phyloP scores from a whole-genome alignment of 1,284 basidiomycete genomes.

The Stereum hirsutum region DNA sequence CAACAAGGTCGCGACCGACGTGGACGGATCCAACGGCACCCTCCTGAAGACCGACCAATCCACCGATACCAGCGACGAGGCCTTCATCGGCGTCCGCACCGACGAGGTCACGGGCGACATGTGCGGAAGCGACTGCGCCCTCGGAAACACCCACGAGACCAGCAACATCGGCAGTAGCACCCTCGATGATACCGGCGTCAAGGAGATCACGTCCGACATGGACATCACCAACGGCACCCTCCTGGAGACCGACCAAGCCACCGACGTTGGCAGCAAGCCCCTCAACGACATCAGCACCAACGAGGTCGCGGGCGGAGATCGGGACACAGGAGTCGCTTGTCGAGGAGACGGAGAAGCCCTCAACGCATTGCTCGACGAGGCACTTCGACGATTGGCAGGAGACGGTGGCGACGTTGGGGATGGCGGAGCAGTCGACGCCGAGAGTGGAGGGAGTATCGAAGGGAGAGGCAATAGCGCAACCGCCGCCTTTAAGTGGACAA shows the following conservation, averaged over 20 bases:
- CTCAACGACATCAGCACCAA: constrained; percentile 1
- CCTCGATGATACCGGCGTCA: constrained; percentile 3
- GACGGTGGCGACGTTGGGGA: constrained; percentile 4
- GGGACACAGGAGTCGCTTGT: not conserved
- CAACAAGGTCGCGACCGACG: constrained; percentile 3
- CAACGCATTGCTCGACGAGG: not conserved
- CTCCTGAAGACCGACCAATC: not conserved
- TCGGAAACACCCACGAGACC: constrained; percentile 1
- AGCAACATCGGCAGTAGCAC: constrained; percentile 1
- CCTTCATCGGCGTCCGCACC: not conserved
- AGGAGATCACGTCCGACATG: constrained; percentile 6
- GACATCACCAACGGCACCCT: constrained; percentile 2
- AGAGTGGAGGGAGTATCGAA: not conserved
- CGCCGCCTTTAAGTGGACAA: constrained; percentile 1
- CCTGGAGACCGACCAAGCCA: constrained; percentile 3
- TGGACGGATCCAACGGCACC: constrained; percentile 2
- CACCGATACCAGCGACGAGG: not conserved
- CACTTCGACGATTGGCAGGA: constrained; percentile 2
- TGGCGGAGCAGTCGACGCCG: constrained; percentile 5
- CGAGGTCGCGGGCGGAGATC: not conserved
- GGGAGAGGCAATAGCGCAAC: constrained; percentile 2
- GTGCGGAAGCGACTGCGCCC: not conserved
- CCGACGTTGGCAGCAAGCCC: constrained; percentile 1
- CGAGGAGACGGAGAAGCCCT: not conserved
- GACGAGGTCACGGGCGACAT: not conserved